Evolutionary conservation across 1,284 basidiomycete genomes (phyloP).

Genomic region (Coniferiporia sulphurascens): DNA sequence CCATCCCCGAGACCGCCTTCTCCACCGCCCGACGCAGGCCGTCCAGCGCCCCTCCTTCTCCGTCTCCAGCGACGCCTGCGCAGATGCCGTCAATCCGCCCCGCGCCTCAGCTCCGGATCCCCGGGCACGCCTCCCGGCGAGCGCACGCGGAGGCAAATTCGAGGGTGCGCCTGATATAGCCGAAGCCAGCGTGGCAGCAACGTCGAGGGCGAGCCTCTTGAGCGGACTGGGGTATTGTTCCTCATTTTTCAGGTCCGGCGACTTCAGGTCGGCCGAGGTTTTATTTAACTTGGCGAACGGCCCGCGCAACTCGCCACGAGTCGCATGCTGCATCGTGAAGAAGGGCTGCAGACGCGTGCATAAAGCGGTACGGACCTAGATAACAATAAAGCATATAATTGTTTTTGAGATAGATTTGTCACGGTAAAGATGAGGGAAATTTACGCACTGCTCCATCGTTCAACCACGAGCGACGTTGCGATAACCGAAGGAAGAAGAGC

Average conservation of each 20-base stretch:
- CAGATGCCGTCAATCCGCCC: constrained; percentile 19
- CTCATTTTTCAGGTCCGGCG: constrained; percentile 4
- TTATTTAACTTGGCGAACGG: constrained; percentile 65
- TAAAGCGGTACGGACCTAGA: constrained; percentile 42
- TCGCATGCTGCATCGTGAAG: constrained; percentile 70
- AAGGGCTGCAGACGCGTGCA: constrained; percentile 65
- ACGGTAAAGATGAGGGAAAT: not conserved
- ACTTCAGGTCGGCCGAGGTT: constrained; percentile 19
- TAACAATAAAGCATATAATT: constrained; percentile 1
- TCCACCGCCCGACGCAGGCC: constrained; percentile 35
- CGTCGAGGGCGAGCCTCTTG: constrained; percentile 45
- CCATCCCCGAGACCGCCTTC: constrained; percentile 35
- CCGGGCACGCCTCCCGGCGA: constrained; percentile 2
- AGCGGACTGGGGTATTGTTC: constrained; percentile 17
- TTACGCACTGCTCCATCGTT: constrained; percentile 39
- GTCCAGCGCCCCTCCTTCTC: constrained; percentile 15
- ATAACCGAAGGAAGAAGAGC: constrained; percentile 54
- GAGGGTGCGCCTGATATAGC: constrained; percentile 9
- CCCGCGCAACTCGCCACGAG: constrained; percentile 62
- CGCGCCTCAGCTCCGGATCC: constrained; percentile 2
- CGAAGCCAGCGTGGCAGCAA: constrained; percentile 33
- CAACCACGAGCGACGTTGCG: constrained; percentile 49
- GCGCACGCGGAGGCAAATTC: not conserved
- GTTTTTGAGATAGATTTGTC: too few relatives aligned
- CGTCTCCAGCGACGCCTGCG: not conserved